phyloP scores from a whole-genome alignment of 2,329 filamentous ascomycete genomes.

The Stagonosporopsis vannaccii region DNA sequence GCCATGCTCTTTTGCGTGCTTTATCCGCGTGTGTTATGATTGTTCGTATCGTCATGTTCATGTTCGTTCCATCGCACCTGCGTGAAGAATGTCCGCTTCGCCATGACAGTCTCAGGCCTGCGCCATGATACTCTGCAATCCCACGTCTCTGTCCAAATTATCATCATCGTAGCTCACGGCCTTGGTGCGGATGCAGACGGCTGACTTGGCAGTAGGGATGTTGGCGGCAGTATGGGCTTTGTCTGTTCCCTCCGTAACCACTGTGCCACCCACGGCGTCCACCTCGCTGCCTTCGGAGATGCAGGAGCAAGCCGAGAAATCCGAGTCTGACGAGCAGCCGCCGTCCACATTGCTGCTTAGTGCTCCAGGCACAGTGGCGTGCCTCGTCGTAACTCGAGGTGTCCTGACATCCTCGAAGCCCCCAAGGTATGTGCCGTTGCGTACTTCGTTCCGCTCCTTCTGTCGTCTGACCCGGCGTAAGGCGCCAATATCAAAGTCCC shows the following conservation, averaged over 20 bases:
- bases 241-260: constrained; percentile 64
- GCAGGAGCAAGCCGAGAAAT: constrained; percentile 32
- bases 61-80: neutral
- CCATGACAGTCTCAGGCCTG: constrained; percentile 29
- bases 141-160: constrained; percentile 13
- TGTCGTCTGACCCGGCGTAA: constrained; percentile 36
- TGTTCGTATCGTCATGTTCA: neutral
- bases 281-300: constrained; percentile 49
- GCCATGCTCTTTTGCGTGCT: too few species aligned
- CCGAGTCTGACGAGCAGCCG: constrained; percentile 24
- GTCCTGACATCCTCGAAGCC: constrained; percentile 25
- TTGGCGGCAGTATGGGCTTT: constrained; percentile 48
- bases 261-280: constrained; percentile 61
- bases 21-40: too few species aligned
- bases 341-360: constrained; percentile 1
- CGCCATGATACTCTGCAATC: constrained; percentile 35
- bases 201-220: constrained; percentile 8
- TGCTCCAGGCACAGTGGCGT: neutral
- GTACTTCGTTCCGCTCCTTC: constrained; percentile 35
- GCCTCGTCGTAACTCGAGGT: neutral
- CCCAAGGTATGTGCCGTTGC: constrained; percentile 23
- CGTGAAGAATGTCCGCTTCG: too few species aligned
- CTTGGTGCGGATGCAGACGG: neutral
- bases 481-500: constrained; percentile 38
- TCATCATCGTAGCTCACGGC: constrained; percentile 11